Percentiles rank a stretch among this genome's conserved stretches.
phyloP scores from a whole-genome alignment of 2,329 filamentous ascomycete species.

The Paraphaeosphaeria minitans region DNA sequence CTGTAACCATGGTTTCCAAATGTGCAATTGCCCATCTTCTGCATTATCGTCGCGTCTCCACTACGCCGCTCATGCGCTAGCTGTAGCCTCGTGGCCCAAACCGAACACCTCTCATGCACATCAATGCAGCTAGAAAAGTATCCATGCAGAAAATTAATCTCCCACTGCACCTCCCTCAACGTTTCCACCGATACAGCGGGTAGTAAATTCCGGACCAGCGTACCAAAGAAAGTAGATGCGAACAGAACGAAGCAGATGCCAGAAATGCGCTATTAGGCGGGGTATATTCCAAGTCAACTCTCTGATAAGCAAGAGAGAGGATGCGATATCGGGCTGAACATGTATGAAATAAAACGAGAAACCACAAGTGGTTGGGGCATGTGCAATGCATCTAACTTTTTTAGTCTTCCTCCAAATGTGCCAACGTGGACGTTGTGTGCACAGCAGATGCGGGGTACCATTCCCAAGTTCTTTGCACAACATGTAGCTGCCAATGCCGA shows the following conservation, averaged over 20 bases:
- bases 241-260: neutral
- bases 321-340: neutral
- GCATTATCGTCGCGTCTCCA: conserved; percentile 1
- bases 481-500: conserved; percentile 6
- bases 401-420: neutral
- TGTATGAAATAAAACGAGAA: conserved; percentile 4
- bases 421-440: neutral
- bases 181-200: neutral
- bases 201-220: neutral
- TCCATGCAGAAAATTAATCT: conserved; percentile 8
- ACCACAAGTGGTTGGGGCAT: neutral
- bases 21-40: neutral
- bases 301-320: neutral
- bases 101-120: conserved; percentile 1
- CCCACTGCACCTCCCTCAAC: neutral
- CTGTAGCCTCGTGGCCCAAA: neutral
- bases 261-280: neutral
- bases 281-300: neutral
- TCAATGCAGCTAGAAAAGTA: conserved; percentile 9
- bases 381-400: conserved; percentile 7
- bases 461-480: conserved; percentile 1
- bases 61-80: neutral
- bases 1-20: neutral
- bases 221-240: neutral
- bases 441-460: conserved; percentile 1